Evolutionary conservation across 768 basidiomycete genomes (phyloP), one percentile per base, ranked within the genome.

Genomic region (Leucocoprinus birnbaumii): DNA sequence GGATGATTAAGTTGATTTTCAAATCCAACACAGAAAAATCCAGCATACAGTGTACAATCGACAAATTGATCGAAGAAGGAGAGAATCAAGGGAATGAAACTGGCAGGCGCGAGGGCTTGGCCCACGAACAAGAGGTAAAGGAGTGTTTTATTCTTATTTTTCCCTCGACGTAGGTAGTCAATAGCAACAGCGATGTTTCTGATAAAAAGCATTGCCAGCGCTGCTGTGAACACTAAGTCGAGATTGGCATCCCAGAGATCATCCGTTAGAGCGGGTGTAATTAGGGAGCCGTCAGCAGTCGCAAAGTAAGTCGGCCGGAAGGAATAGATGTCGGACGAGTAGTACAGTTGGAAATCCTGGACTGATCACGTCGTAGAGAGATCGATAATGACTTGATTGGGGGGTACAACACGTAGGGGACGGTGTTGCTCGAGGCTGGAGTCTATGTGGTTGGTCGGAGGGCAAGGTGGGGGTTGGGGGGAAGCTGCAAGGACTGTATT

Each of bases 201-300:
- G 41, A 79, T 51, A 60, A 84, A 85, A 25, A 86, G 63, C 61
- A 75, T 72, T 34, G 73, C 69, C 49, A 85, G 68, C 34, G 74
- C 71, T 27, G 80, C 80, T n/a, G 71, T 67, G 24, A 82, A 66
- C 55, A 84, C 61, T 14, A 86, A 65, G 57, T 70, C 69, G 21
- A 75, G 61, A 58, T 78, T 72, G 7, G 77, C 69, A 49, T 69
- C 62, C 14, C 55, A 53, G 4, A 80, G 63, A 56, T 83, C 80
- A 8, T 72, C 59, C n/a, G 70, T 61, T 60, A 77, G 77, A 8
- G 77, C 72, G 1, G 76, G 64, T 10, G 83, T 68, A 10, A 84
- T 56, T 40, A 86, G 76, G n/a, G 84, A 83, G n/a, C 84, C 84
- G 65, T 87, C 84, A 13, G 62, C 61, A 27, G 79, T 70, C 24